These are phyloP conservation scores for Lasiosphaeria hispida DNA, from an alignment of 495 filamentous ascomycete species.

Conservation along the genomic window DNA sequence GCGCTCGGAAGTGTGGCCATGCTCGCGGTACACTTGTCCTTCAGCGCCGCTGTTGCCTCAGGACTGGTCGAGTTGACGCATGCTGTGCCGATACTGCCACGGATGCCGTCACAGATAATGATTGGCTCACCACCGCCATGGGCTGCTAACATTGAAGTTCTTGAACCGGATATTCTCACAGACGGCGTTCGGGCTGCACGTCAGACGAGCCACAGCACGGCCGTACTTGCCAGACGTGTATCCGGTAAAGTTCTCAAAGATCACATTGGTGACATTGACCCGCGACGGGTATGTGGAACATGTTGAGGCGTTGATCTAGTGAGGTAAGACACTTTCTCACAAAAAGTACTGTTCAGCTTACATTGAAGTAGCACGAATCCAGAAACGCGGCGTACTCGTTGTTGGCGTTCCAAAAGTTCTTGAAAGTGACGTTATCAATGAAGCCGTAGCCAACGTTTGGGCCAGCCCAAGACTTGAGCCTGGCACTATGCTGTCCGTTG, in stretches of 20 bases:
- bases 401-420: slow-evolving; percentile 55
- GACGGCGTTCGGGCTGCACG: slow-evolving; percentile 49
- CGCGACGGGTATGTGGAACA: slow-evolving; percentile 51
- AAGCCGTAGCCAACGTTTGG: slow-evolving; percentile 53
- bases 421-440: slow-evolving; percentile 59
- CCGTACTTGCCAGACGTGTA: slow-evolving; percentile 51
- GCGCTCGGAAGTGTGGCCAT: slow-evolving; percentile 22
- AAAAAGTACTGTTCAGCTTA: slow-evolving; percentile 29
- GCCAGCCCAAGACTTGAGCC: slow-evolving; percentile 57
- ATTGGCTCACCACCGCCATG: slow-evolving; percentile 44
- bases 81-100: slow-evolving; percentile 48
- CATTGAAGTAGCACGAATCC: slow-evolving; percentile 58
- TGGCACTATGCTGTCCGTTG: slow-evolving; percentile 55
- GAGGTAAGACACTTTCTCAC: neutral
- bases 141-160: slow-evolving; percentile 50
- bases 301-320: slow-evolving; percentile 33
- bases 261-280: slow-evolving; percentile 55
- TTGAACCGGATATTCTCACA: slow-evolving; percentile 53
- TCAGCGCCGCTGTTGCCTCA: slow-evolving; percentile 27
- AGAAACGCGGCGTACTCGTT: slow-evolving; percentile 54
- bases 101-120: slow-evolving; percentile 52
- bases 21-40: slow-evolving; percentile 23
- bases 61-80: slow-evolving; percentile 37
- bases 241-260: slow-evolving; percentile 55
- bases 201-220: slow-evolving; percentile 47